Evolutionary conservation across 306 rosid species (phyloP).

Genomic region (Cicer judaicum): DNA sequence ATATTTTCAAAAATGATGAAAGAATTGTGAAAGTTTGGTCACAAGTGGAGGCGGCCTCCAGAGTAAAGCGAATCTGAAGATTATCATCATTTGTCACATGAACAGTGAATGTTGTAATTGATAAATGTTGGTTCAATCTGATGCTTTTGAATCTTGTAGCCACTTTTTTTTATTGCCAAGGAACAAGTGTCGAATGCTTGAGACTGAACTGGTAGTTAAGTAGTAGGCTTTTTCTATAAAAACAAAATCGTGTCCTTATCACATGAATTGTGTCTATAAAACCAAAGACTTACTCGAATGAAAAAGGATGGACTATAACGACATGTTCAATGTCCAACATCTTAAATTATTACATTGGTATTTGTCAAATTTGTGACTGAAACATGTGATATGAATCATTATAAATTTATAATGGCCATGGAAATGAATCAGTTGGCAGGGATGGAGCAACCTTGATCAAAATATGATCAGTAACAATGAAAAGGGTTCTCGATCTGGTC

Average conservation of each 20-base stretch:
- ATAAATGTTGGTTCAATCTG: not conserved
- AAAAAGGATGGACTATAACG: too few species aligned
- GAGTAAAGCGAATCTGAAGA: not conserved
- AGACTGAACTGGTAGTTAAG: not conserved
- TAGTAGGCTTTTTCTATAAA: not conserved
- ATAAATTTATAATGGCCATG: not conserved
- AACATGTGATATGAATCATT: constrained; percentile 6
- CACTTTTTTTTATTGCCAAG: not conserved
- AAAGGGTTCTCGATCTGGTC: constrained; percentile 62
- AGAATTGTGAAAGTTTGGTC: not conserved
- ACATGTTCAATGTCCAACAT: not conserved
- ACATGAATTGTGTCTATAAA: not conserved
- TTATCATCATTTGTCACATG: constrained; percentile 1
- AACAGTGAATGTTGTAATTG: constrained; percentile 16
- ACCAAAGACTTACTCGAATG: not conserved
- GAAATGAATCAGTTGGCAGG: not conserved
- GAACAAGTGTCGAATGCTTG: not conserved
- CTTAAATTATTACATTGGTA: constrained; percentile 10
- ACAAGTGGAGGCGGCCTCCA: not conserved
- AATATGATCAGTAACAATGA: not conserved
- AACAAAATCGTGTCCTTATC: not conserved
- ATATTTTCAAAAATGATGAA: not conserved
- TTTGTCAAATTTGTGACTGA: not conserved
- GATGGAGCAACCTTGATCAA: not conserved
- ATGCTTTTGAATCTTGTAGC: not conserved